Evolutionary conservation across 1,284 basidiomycete genomes (phyloP), one percentile per base, ranked within the genome.

Genomic region (Tetrapyrgos nigripes): DNA sequence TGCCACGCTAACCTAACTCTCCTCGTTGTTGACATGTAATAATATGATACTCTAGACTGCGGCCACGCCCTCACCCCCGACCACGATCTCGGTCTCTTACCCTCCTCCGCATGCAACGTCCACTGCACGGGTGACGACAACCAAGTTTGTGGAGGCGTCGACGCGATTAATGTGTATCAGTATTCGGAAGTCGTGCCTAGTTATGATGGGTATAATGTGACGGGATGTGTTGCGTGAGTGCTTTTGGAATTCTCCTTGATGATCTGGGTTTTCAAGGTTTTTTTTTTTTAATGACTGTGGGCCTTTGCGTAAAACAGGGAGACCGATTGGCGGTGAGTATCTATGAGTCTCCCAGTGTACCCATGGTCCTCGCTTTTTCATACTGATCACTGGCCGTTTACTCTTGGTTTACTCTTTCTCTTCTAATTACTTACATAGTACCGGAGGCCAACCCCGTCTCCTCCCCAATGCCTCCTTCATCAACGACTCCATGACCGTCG

Each of bases 271-370:
- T 24, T 11, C 40, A 9, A 35, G 17, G n/a, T 23, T 10, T 9
- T 19, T 4, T 33, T 23, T 28, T 9, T 23, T 23, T 8, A 14
- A 28, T 28, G 17, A 11, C 26, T 27, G 14, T 28, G 8, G 23
- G 23, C 6, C 23, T 13, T 6, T 33, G 6, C 28, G 4, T 17
- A 19, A 17, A 33, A n/a, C 21, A 53, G 52, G 4, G 52, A 53
- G 27, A 53, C 40, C 13, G 23, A 53, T 17, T 53, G 52, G 52
- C 52, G 52, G 23, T 53, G 31, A 33, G 31, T 14, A 53, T 33
- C 35, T 10, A n/a, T n/a, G n/a, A n/a, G n/a, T n/a, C n/a, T n/a
- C n/a, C n/a, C n/a, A n/a, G n/a, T n/a, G n/a, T n/a, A n/a, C n/a
- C n/a, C n/a, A n/a, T n/a, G n/a, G n/a, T n/a, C n/a, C n/a, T n/a